Conservation (phyloP, 805 yeast species). For the Metschnikowia noctiluminum region DNA sequence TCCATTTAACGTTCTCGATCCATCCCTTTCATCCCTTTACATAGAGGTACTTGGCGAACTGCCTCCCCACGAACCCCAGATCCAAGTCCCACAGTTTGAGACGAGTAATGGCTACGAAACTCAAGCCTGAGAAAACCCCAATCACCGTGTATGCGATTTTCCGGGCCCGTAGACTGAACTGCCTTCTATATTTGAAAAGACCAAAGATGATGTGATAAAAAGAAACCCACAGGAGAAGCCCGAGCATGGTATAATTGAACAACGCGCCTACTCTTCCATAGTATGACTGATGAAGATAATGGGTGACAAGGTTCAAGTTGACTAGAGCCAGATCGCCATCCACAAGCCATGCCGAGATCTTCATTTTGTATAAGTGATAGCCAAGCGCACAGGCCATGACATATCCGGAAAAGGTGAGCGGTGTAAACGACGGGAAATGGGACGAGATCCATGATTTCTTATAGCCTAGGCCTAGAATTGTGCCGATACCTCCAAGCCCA, state of each 20-base stretch:
- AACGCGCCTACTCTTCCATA: slow-evolving; percentile 14
- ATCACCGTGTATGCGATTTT: slow-evolving; percentile 44
- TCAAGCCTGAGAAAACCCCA: slow-evolving; percentile 31
- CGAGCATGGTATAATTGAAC: slow-evolving; percentile 16
- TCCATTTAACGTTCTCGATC: slow-evolving; percentile 1
- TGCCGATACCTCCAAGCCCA: slow-evolving; percentile 61
- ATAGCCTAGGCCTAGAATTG: slow-evolving; percentile 54
- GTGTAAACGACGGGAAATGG: slow-evolving; percentile 47
- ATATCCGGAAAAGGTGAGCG: slow-evolving; percentile 60
- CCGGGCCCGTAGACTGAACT: slow-evolving; percentile 39
- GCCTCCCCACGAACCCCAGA: slow-evolving; percentile 28
- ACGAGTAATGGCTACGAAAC: slow-evolving; percentile 34
- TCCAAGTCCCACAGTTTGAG: slow-evolving; percentile 23
- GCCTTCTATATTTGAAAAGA: slow-evolving; percentile 42
- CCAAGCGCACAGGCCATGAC: slow-evolving; percentile 41
- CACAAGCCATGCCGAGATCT: slow-evolving; percentile 48
- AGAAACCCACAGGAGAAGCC: slow-evolving; percentile 19
- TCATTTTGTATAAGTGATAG: slow-evolving; percentile 46
- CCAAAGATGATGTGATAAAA: slow-evolving; percentile 59
- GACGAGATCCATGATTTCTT: slow-evolving; percentile 44
- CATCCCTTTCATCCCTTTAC: background rate
- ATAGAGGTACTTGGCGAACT: slow-evolving; percentile 27
- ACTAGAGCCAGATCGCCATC: slow-evolving; percentile 66
- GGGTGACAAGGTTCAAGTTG: slow-evolving; percentile 48
- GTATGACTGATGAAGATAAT: slow-evolving; percentile 13